These are phyloP conservation scores for Coniophora puteana DNA, from an alignment of 1,284 basidiomycete species.

Conservation along the genomic window DNA sequence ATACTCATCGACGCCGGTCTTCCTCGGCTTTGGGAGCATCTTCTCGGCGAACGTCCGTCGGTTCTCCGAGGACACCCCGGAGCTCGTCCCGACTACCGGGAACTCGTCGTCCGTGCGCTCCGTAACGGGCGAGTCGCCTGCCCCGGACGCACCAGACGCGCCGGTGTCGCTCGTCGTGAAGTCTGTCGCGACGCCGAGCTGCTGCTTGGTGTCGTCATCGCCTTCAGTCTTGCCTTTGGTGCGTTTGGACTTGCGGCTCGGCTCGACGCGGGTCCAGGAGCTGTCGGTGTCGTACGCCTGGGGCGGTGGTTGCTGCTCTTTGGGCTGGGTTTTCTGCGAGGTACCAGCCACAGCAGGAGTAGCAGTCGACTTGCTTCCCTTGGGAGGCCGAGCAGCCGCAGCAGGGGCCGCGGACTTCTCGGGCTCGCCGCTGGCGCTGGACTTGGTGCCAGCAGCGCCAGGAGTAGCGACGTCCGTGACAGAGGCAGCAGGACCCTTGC, in stretches of 20 bases:
- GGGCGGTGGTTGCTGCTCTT: conserved; percentile 11
- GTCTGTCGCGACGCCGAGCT: conserved; percentile 25
- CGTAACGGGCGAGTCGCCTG: conserved; percentile 48
- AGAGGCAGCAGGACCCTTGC: conserved; percentile 8
- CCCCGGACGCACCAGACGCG: conserved; percentile 44
- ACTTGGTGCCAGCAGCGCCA: background rate
- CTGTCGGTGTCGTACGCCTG: conserved; percentile 35
- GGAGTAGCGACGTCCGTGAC: background rate
- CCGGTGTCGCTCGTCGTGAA: conserved; percentile 49
- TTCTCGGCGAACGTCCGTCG: conserved; percentile 54
- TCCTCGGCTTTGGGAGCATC: conserved; percentile 52
- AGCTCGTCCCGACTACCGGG: conserved; percentile 23
- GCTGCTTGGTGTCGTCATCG: conserved; percentile 6
- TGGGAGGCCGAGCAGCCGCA: background rate
- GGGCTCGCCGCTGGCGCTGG: background rate
- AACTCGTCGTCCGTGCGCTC: conserved; percentile 38
- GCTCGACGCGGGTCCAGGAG: conserved; percentile 50
- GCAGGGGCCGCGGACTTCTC: background rate
- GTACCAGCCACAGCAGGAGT: conserved; percentile 15
- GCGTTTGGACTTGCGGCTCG: conserved; percentile 8
- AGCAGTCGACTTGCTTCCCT: background rate
- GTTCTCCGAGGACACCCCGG: conserved; percentile 17
- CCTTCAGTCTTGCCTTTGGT: conserved; percentile 13
- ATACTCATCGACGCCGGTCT: conserved; percentile 63
- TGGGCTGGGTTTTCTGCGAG: conserved; percentile 22